Percentiles rank a stretch among this genome's conserved stretches.
phyloP scores from a whole-genome alignment of 805 yeast species.

The Pichia membranifaciens region DNA sequence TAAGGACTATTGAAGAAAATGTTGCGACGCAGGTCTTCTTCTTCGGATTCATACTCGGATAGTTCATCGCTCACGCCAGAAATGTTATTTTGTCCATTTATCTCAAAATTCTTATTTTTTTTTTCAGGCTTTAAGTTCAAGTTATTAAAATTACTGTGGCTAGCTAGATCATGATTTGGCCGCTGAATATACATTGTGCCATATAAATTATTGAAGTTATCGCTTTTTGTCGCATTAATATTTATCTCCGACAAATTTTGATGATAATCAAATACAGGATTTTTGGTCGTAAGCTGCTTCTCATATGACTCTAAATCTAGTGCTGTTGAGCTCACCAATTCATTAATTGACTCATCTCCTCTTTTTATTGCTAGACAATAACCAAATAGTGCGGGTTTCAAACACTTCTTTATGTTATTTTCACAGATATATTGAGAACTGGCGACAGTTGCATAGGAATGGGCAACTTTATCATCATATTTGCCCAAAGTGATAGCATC shows the following conservation, averaged over 20 bases:
- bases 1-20: neutral
- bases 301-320: slow-evolving; percentile 1
- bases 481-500: neutral
- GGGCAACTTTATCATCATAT: slow-evolving; percentile 3
- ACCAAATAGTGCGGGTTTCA: slow-evolving; percentile 5
- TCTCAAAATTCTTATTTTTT: neutral
- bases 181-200: neutral
- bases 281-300: neutral
- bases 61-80: neutral
- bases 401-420: neutral
- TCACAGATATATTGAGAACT: slow-evolving; percentile 3
- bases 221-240: neutral
- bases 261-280: neutral
- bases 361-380: neutral
- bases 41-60: neutral
- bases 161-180: neutral
- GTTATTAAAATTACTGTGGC: neutral
- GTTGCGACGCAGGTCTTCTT: neutral
- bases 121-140: neutral
- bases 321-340: neutral
- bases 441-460: neutral
- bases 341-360: neutral
- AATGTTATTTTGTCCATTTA: neutral
- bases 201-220: neutral
- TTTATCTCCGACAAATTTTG: slow-evolving; percentile 1